A percentile compares a stretch with the other conserved stretches of the same genome.
phyloP scores from a whole-genome alignment of 1,284 basidiomycete genomes.

The Vanrija humicola region DNA sequence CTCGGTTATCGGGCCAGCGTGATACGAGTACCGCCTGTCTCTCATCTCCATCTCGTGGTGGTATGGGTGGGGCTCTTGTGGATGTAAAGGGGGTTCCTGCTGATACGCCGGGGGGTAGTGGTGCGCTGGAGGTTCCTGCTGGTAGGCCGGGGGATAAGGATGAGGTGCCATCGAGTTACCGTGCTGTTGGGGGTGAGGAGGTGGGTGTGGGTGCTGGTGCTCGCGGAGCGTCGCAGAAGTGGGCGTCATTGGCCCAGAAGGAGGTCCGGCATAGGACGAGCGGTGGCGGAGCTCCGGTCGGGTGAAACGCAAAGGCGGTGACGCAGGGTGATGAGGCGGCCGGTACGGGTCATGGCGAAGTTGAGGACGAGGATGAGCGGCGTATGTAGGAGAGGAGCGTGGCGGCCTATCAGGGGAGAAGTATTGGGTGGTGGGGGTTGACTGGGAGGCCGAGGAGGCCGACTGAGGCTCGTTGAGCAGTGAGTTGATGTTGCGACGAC shows the following conservation, averaged over 20 bases:
- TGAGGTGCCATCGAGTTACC: not conserved
- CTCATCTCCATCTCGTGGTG: not conserved
- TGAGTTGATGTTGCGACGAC: constrained; percentile 9
- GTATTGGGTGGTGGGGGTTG: not conserved
- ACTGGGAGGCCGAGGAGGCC: not conserved
- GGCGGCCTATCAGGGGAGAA: not conserved
- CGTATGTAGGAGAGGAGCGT: not conserved
- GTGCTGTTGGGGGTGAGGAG: not conserved
- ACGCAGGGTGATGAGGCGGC: not conserved
- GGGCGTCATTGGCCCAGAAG: not conserved
- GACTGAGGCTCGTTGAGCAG: constrained; percentile 8
- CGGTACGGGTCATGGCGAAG: not conserved
- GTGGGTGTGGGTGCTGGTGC: not conserved
- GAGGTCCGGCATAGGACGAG: not conserved
- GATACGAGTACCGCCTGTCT: not conserved
- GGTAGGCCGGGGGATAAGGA: not conserved
- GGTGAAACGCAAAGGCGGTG: not conserved
- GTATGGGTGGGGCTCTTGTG: not conserved
- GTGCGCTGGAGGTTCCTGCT: not conserved
- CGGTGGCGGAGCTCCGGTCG: not conserved
- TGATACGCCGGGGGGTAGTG: not conserved
- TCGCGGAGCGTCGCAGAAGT: not conserved
- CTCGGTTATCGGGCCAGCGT: not conserved
- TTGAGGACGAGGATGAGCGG: not conserved
- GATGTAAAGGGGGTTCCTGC: not conserved